These are phyloP conservation scores for Saitozyma podzolica DNA, from an alignment of 768 basidiomycete species.

Conservation along the genomic window DNA sequence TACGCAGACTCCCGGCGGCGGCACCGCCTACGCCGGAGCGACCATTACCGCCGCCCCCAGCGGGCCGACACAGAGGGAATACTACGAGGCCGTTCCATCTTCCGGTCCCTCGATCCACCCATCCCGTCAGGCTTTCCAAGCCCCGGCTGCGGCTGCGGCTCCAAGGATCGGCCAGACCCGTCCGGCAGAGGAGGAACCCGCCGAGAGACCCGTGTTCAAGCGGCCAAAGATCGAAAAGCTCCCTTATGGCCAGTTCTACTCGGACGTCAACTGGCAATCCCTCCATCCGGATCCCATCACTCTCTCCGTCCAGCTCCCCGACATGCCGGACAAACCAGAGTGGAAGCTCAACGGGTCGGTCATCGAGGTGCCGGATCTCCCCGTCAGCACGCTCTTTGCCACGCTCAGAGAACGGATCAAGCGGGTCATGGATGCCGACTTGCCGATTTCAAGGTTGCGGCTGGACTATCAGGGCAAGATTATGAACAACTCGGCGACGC, in stretches of 20 bases:
- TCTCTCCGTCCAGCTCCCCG: conserved; percentile 78
- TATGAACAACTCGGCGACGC: conserved; percentile 79
- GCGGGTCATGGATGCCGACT: conserved; percentile 71
- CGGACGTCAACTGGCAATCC: conserved; percentile 71
- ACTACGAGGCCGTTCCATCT: conserved; percentile 28
- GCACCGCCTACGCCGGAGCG: conserved; percentile 68
- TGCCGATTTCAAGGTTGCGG: conserved; percentile 76
- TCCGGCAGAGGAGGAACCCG: conserved; percentile 55
- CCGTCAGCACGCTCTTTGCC: conserved; percentile 79
- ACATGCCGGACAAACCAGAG: conserved; percentile 78
- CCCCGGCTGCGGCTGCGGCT: conserved; percentile 20
- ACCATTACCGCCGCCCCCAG: conserved; percentile 90
- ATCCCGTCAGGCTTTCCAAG: conserved; percentile 65
- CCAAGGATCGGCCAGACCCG: conserved; percentile 60
- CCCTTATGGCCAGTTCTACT: conserved; percentile 75
- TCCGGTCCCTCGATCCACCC: conserved; percentile 64
- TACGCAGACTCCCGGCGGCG: conserved; percentile 53
- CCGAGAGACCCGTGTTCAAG: conserved; percentile 74
- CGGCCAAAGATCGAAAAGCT: conserved; percentile 81
- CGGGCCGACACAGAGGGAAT: conserved; percentile 60
- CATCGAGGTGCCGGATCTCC: conserved; percentile 76
- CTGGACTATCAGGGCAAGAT: conserved; percentile 78
- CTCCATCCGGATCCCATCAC: conserved; percentile 92
- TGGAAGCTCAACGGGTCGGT: conserved; percentile 85
- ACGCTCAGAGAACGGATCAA: conserved; percentile 86